These are phyloP conservation scores for Ceratobasidium sp. DNA, from an alignment of 1,284 basidiomycete species.

Conservation along the genomic window DNA sequence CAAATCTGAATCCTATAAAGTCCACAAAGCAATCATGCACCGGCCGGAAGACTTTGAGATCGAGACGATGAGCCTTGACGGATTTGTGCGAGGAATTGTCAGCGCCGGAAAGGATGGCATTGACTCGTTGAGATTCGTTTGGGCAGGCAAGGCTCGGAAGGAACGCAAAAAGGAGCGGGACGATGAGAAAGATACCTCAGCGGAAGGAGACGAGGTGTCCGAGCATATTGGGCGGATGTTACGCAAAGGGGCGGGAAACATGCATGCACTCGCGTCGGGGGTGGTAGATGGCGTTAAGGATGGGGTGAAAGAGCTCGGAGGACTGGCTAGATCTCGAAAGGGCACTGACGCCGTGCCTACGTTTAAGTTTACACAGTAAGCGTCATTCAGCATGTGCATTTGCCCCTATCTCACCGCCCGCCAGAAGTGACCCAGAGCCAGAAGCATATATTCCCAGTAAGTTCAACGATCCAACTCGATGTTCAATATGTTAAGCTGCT, in stretches of 20 bases:
- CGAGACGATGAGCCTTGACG: conserved; percentile 43
- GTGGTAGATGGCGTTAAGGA: conserved; percentile 42
- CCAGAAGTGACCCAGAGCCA: conserved; percentile 42
- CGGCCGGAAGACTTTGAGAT: conserved; percentile 59
- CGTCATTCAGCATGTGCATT: not conserved
- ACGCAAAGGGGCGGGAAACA: conserved; percentile 36
- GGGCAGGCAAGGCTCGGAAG: conserved; percentile 48
- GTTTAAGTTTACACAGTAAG: conserved; percentile 42
- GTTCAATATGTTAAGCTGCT: not conserved
- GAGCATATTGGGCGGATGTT: conserved; percentile 41
- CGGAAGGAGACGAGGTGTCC: conserved; percentile 35
- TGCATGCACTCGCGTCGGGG: conserved; percentile 40
- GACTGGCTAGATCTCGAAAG: conserved; percentile 35
- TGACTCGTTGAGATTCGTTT: conserved; percentile 44
- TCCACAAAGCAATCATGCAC: conserved; percentile 67
- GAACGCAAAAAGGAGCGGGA: conserved; percentile 68
- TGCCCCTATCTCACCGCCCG: not conserved
- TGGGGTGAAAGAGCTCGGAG: conserved; percentile 39
- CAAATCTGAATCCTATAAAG: conserved; percentile 67
- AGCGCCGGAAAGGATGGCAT: conserved; percentile 44
- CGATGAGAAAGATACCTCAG: conserved; percentile 57
- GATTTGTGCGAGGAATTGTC: conserved; percentile 38
- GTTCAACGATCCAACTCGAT: not conserved
- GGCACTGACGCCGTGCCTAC: conserved; percentile 36
- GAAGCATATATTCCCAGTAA: conserved; percentile 12